phyloP scores from a whole-genome alignment of 805 yeast genomes.

The Scheffersomyces amazonensis region DNA sequence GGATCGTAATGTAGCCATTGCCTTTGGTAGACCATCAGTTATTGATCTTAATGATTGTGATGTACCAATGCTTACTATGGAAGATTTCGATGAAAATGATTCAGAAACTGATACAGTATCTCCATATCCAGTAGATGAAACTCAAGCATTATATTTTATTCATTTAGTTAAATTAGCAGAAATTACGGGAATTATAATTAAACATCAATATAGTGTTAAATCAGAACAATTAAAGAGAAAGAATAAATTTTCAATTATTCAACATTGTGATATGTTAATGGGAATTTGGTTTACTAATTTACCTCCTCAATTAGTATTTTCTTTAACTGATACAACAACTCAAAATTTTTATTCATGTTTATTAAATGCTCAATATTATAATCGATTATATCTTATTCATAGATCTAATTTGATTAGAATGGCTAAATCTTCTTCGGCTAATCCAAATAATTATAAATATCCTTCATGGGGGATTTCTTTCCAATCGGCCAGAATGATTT shows the following conservation, averaged over 20 bases:
- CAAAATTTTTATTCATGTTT: constrained; percentile 59
- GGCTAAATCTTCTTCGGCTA: constrained; percentile 39
- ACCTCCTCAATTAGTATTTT: constrained; percentile 61
- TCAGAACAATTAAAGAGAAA: constrained; percentile 53
- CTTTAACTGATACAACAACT: constrained; percentile 50
- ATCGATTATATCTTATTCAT: constrained; percentile 68
- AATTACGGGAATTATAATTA: constrained; percentile 64
- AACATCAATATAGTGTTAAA: constrained; percentile 68
- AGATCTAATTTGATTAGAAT: constrained; percentile 60
- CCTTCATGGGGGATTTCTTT: constrained; percentile 82
- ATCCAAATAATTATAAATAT: constrained; percentile 45
- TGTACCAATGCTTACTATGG: constrained; percentile 66
- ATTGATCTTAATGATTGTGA: constrained; percentile 74
- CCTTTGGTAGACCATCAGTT: constrained; percentile 69
- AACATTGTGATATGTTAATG: constrained; percentile 73
- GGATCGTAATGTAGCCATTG: constrained; percentile 66
- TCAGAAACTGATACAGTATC: constrained; percentile 17
- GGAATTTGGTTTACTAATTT: constrained; percentile 71
- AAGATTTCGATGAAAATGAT: constrained; percentile 59
- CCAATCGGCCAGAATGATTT: constrained; percentile 76
- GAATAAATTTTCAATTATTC: constrained; percentile 44
- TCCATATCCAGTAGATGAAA: constrained; percentile 44
- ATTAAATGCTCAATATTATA: constrained; percentile 67
- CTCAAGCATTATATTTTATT: constrained; percentile 57
- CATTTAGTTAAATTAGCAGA: constrained; percentile 65